Base-by-base conservation (phyloP, 2,329 filamentous ascomycete genomes). In the Macrophomina tecta region DNA sequence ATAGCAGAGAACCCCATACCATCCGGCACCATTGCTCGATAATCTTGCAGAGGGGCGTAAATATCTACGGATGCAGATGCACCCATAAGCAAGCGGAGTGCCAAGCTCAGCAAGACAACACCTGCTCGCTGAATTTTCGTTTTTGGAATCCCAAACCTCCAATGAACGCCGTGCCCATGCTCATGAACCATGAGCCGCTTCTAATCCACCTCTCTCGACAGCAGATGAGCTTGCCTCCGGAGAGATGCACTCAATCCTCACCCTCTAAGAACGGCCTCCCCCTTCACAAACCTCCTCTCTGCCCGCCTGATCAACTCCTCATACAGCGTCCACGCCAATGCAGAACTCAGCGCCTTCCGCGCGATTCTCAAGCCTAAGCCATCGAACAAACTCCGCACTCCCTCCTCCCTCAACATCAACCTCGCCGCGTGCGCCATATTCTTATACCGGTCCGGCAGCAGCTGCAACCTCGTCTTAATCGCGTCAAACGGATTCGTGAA, bases 401-500 rank as follows among this genome's bases (percentile, higher is more conserved):
- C 94, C 70, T 97, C 94, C 73, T 97, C 91, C 1, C 81, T 79
- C 4, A 98, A 77, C 91, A 99, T 97, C 75, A 89, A 85, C 73
- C 84, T 86, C 48, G 86, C 89, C 0, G 94, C 93, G 69, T 91
- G 88, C 70, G 91, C 79, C 85, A 94, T 92, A 74, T 98, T 97
- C 40, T 85, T 84, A 75, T 98, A 99, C 67, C 87, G 85, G 6
- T 83, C 84, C 3, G 95, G 95, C 82, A 96, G 92, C 40, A 99
- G 84, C 81, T 99, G 95, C 72, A 99, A 89, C 60, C 95, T 84
- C 28, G 95, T 99, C 82, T 99, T 99, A 78, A 98, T 89, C 0
- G 93, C 93, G 79, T 99, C 95, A 74, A 98, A 98, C 0, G 95
- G 95, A 77, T 99, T 99, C 8, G 95, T 97, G 45, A 98, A 85